phyloP scores from a whole-genome alignment of 2,329 filamentous ascomycete species.

The Orbilia quercus region DNA sequence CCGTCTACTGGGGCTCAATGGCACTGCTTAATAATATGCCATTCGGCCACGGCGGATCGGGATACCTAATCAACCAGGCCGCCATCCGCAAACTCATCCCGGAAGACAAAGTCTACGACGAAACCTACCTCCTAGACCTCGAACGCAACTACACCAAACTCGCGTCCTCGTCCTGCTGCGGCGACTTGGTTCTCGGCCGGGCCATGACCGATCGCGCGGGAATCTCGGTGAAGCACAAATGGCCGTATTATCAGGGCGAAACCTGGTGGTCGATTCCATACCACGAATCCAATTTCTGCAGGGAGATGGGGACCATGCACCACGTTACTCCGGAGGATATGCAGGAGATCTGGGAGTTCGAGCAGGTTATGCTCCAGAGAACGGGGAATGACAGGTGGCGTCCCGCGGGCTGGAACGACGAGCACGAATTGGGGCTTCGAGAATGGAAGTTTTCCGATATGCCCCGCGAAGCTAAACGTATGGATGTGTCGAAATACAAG shows the following conservation, averaged over 20 bases:
- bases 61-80: conserved; percentile 54
- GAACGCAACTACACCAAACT: conserved; percentile 53
- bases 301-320: conserved; percentile 45
- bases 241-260: conserved; percentile 53
- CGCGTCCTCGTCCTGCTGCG: conserved; percentile 45
- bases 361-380: conserved; percentile 43
- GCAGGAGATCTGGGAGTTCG: conserved; percentile 54
- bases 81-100: conserved; percentile 46
- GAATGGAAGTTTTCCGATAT: conserved; percentile 51
- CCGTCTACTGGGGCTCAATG: conserved; percentile 50
- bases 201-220: conserved; percentile 44
- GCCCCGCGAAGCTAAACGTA: conserved; percentile 26
- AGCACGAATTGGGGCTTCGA: conserved; percentile 27
- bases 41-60: conserved; percentile 51
- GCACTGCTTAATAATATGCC: conserved; percentile 40
- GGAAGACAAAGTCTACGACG: conserved; percentile 39
- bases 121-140: conserved; percentile 43
- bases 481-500: conserved; percentile 41
- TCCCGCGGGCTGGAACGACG: conserved; percentile 37
- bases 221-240: conserved; percentile 51
- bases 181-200: conserved; percentile 48
- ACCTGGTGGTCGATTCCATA: conserved; percentile 56
- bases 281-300: conserved; percentile 53
- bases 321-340: conserved; percentile 51
- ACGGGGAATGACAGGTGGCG: conserved; percentile 48